A percentile compares a stretch with the other conserved stretches of the same genome.
These are phyloP conservation scores for Rozella allomycis DNA, from an alignment of 371 early-diverging fungal genomes.

Conservation along the genomic window DNA sequence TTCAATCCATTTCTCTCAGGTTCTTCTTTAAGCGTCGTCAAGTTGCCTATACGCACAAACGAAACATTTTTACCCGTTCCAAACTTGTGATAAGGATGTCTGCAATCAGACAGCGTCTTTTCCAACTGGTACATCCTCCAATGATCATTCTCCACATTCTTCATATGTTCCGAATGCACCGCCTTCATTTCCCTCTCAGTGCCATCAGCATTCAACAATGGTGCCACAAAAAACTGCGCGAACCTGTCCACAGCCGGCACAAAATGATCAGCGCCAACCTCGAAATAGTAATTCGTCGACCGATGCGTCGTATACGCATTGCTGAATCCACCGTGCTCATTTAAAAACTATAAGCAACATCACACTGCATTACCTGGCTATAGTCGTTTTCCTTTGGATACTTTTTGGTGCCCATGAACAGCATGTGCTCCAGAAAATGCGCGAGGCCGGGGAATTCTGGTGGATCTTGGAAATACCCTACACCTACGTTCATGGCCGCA, in stretches of 20 bases:
- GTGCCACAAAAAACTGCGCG: constrained; percentile 75
- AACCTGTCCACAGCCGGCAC: constrained; percentile 80
- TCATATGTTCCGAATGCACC: constrained; percentile 83
- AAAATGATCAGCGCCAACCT: constrained; percentile 55
- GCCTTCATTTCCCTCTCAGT: constrained; percentile 79
- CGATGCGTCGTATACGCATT: constrained; percentile 87
- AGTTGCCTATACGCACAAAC: constrained; percentile 16
- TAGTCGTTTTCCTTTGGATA: constrained; percentile 92
- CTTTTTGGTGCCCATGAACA: constrained; percentile 63
- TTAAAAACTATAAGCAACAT: constrained; percentile 36
- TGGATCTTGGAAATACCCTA: constrained; percentile 52
- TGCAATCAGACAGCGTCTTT: constrained; percentile 44
- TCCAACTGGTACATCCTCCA: constrained; percentile 73
- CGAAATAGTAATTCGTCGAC: constrained; percentile 86
- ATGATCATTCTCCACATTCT: constrained; percentile 60
- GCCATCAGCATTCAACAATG: constrained; percentile 60
- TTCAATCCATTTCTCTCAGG: constrained; percentile 48
- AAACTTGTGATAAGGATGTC: constrained; percentile 68
- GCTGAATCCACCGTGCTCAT: constrained; percentile 68
- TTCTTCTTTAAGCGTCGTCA: constrained; percentile 54
- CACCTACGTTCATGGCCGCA: constrained; percentile 77
- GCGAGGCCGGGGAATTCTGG: constrained; percentile 68
- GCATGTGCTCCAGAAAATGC: constrained; percentile 94
- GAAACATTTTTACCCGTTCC: constrained; percentile 32
- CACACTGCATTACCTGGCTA: constrained; percentile 15